Conservation (phyloP, 2,329 filamentous ascomycete species). For the Zymoseptoria ardabiliae region DNA sequence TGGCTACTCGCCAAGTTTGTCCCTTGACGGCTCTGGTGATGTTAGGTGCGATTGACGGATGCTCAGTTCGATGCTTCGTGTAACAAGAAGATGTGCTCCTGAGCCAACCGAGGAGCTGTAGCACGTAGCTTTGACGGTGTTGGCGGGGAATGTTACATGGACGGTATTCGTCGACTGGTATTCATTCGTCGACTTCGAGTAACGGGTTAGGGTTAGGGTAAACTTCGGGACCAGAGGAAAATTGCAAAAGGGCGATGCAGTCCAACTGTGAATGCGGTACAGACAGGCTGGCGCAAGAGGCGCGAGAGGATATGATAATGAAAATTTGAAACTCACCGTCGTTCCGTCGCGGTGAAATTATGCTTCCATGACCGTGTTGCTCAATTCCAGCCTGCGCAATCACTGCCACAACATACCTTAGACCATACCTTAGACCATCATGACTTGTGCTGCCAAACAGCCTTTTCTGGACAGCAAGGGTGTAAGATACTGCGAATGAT, state of each 20-base stretch:
- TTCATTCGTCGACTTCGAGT: too few relatives aligned
- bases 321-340: background rate
- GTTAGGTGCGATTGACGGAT: background rate
- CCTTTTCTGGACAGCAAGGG: too few relatives aligned
- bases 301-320: background rate
- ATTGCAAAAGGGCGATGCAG: too few relatives aligned
- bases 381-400: background rate
- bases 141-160: background rate
- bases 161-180: too few relatives aligned
- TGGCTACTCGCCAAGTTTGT: too few relatives aligned
- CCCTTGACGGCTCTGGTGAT: background rate
- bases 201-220: background rate
- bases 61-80: too few relatives aligned
- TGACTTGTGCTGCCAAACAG: too few relatives aligned
- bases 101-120: background rate
- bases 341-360: background rate
- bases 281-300: too few relatives aligned
- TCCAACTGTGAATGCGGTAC: too few relatives aligned
- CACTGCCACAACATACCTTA: background rate
- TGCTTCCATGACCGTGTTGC: background rate
- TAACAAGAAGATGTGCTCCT: too few relatives aligned
- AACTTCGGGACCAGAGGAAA: background rate
- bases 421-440: too few relatives aligned
- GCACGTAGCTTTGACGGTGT: background rate
- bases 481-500: too few relatives aligned